Base-by-base conservation (phyloP, 2,329 filamentous ascomycete species). In the Aspergillus latus region DNA sequence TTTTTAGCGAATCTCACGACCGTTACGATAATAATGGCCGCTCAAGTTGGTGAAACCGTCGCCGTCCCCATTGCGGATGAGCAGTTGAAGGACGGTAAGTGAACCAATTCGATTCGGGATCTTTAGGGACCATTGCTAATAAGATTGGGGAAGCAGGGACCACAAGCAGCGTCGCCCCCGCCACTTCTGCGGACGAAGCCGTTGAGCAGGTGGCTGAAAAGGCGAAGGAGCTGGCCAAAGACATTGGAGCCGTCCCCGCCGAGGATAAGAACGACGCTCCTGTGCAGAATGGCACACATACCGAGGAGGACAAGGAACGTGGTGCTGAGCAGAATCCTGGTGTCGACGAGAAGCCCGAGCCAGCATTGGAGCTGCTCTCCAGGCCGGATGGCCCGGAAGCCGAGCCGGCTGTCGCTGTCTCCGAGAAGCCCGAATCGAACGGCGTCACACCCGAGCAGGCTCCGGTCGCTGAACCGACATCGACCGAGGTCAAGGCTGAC, bases 11-110 rank as follows among this genome's bases (percentile, higher is more conserved):
- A 59, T 59, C 59, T 64, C 52, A 63, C 61, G 61, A 64, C 34
- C 30, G 42, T 57, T 56, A 59, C 56, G 58, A 59, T 56, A 57
- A 59, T 50, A 58, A 65, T 65, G 63, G 63, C 62, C 44, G 55
- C 56, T 49, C 44, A 58, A 49, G 46, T 50, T 60, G 53, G 47
- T 51, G 62, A 67, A 55, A 61, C 63, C 36, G 57, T 70, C 46
- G 67, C 62, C 49, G 63, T 71, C 57, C 61, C 68, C 40, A 57
- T 68, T 50, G 61, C 62, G 52, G 62, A 68, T 57, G 59, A 68
- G 32, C 54, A 60, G n/a, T 49, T 62, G 5, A 65, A 66, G 49
- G 63, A 59, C 50, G 61, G 68, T 71, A 64, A 39, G 67, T 49
- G 26, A 48, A 11, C 15, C 21, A 36, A 7, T 46, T 37, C 15